phyloP scores from a whole-genome alignment of 2,329 filamentous ascomycete species.

The Aureobasidium namibiae region DNA sequence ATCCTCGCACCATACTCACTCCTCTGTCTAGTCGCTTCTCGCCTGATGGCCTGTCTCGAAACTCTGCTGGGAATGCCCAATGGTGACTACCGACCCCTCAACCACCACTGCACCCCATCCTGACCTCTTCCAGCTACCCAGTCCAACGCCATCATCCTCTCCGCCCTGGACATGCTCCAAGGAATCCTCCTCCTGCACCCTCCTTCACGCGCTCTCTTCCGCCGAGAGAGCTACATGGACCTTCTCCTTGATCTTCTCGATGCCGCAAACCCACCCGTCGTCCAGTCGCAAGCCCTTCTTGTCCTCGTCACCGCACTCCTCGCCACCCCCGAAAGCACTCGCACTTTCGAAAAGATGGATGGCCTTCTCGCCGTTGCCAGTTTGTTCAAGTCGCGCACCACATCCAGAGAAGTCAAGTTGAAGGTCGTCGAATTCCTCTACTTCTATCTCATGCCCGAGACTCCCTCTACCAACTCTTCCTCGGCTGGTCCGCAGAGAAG shows the following conservation, averaged over 20 bases:
- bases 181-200: constrained; percentile 83
- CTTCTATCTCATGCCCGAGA: constrained; percentile 97
- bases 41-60: constrained; percentile 78
- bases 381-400: constrained; percentile 82
- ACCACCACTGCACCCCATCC: background rate
- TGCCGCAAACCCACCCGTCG: constrained; percentile 77
- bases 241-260: constrained; percentile 92
- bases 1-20: background rate
- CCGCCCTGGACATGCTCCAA: constrained; percentile 80
- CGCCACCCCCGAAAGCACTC: constrained; percentile 77
- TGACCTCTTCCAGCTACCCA: constrained; percentile 50
- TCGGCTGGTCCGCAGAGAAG: constrained; percentile 21
- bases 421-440: constrained; percentile 97
- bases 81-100: constrained; percentile 29
- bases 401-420: constrained; percentile 81
- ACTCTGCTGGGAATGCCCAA: constrained; percentile 73
- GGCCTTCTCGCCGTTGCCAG: constrained; percentile 86
- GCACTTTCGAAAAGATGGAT: constrained; percentile 85
- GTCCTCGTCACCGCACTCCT: constrained; percentile 85
- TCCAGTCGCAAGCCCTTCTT: constrained; percentile 83
- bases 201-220: constrained; percentile 78
- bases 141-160: constrained; percentile 82
- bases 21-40: constrained; percentile 57
- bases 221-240: constrained; percentile 90
- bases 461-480: constrained; percentile 31